Evolutionary conservation across 1,284 basidiomycete genomes (phyloP).

Genomic region (Mycosarcoma maydis): DNA sequence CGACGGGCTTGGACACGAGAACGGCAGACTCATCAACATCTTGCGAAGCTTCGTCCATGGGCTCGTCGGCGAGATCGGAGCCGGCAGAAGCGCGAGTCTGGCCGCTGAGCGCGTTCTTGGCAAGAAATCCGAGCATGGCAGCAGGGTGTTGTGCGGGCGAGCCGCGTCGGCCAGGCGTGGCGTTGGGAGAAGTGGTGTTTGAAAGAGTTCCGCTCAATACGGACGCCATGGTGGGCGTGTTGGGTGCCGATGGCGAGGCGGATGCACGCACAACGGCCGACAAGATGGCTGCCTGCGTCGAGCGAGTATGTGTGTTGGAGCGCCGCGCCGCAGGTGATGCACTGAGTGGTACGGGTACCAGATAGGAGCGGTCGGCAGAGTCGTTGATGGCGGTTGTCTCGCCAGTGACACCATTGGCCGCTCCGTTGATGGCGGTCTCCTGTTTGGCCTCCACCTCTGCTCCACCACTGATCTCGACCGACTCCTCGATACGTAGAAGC

Average conservation of each 20-base stretch:
- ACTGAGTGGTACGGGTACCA: conserved; percentile 30
- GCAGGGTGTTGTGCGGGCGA: conserved; percentile 24
- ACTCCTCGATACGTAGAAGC: conserved; percentile 47
- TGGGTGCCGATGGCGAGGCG: conserved; percentile 32
- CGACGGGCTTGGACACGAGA: conserved; percentile 15
- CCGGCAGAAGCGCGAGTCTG: background rate
- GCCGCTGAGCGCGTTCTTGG: conserved; percentile 36
- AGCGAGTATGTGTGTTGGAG: conserved; percentile 24
- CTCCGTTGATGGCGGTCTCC: background rate
- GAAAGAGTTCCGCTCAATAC: background rate
- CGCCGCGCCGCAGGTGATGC: conserved; percentile 34
- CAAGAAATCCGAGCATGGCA: conserved; percentile 46
- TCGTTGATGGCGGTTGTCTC: conserved; percentile 4
- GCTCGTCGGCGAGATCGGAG: conserved; percentile 8
- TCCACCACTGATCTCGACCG: conserved; percentile 33
- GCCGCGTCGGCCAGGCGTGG: conserved; percentile 11
- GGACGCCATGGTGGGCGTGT: conserved; percentile 22
- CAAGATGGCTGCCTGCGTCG: conserved; percentile 42
- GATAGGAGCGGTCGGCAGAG: conserved; percentile 7
- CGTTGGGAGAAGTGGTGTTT: conserved; percentile 6
- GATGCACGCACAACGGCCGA: conserved; percentile 46
- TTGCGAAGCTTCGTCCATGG: conserved; percentile 23
- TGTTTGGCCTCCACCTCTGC: background rate
- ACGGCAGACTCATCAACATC: conserved; percentile 32
- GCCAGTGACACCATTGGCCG: conserved; percentile 1